Percentiles rank a stretch among this genome's conserved stretches.
These are phyloP conservation scores for Rickenella mellea DNA, from an alignment of 768 basidiomycete species.

Conservation along the genomic window DNA sequence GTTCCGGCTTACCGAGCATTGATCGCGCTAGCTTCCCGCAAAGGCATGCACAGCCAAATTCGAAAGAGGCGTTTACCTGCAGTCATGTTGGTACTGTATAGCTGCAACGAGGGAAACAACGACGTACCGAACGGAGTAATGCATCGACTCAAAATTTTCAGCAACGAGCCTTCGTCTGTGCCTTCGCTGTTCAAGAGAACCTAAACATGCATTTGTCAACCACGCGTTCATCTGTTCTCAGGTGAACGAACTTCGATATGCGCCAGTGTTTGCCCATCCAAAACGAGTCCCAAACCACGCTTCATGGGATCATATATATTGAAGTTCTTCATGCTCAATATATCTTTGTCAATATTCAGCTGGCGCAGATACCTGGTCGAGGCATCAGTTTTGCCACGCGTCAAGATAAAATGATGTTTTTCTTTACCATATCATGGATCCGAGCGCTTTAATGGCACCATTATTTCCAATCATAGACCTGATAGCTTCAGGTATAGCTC, in stretches of 20 bases:
- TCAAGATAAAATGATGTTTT: neutral
- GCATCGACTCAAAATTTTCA: slow-evolving; percentile 75
- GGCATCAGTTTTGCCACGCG: slow-evolving; percentile 2
- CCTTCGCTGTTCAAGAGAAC: slow-evolving; percentile 91
- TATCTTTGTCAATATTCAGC: slow-evolving; percentile 92
- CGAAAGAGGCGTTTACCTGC: slow-evolving; percentile 93
- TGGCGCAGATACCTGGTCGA: slow-evolving; percentile 69
- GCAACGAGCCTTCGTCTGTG: slow-evolving; percentile 80
- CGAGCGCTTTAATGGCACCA: slow-evolving; percentile 75
- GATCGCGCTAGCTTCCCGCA: slow-evolving; percentile 75
- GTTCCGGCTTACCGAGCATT: slow-evolving; percentile 59
- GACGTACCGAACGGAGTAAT: slow-evolving; percentile 81
- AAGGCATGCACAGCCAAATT: slow-evolving; percentile 91
- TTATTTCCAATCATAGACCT: slow-evolving; percentile 56
- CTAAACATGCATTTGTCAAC: too few relatives aligned
- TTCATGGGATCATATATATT: slow-evolving; percentile 96
- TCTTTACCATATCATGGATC: slow-evolving; percentile 78
- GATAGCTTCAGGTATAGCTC: slow-evolving; percentile 60
- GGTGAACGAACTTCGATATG: slow-evolving; percentile 86
- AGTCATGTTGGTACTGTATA: neutral
- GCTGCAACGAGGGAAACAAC: neutral
- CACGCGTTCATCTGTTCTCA: too few relatives aligned
- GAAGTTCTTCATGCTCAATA: slow-evolving; percentile 94
- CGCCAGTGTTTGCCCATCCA: slow-evolving; percentile 92
- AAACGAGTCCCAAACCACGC: slow-evolving; percentile 69